Base-by-base conservation (phyloP, 2,329 filamentous ascomycete genomes). In the Thielaviopsis populi region DNA sequence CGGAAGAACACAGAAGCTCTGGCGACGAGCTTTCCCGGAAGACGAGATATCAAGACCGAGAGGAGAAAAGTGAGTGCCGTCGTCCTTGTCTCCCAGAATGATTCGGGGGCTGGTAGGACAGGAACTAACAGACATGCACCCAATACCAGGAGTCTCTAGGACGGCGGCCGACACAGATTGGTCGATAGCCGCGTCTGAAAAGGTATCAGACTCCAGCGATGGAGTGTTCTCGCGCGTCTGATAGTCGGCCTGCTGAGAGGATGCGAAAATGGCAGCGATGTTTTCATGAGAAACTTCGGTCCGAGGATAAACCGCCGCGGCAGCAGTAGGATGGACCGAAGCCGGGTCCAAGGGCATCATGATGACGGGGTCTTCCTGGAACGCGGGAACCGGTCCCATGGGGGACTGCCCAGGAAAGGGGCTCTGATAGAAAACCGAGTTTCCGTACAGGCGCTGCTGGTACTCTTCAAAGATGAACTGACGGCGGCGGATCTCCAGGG, bases 401-500 rank as follows among this genome's bases (percentile, higher is more conserved):
- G 62, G 56, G 17, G 41, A 22, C 22, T 43, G 42, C n/a, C 10
- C 30, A 10, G n/a, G 40, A 22, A 46, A 63, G 27, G 53, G 40
- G 42, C 30, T 42, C 13, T 61, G 61, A 22, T 62, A 63, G 10
- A 37, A 43, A n/a, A 33, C 40, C 11, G 41, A 41, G 10, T 50
- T 59, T 19, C 41, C 63, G 41, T 41, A 63, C 42, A 60, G 59
- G 24, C 65, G 65, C 48, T 61, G 62, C 11, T 62, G 62, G 37
- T 61, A 63, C 42, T 66, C 65, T 33, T 66, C 58, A 17, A 59
- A 54, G 15, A 64, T 30, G 27, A 66, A 59, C 41, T 66, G 65
- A n/a, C 65, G 62, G 42, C 61, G 62, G 43, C 65, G 62, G 22
- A 66, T 46, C 50, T 66, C 65, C 3, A 66, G 65, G 8, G 62